Percentiles rank a stretch among this genome's conserved stretches.
phyloP scores from a whole-genome alignment of 2,329 filamentous ascomycete genomes.

The Tothia fuscella region DNA sequence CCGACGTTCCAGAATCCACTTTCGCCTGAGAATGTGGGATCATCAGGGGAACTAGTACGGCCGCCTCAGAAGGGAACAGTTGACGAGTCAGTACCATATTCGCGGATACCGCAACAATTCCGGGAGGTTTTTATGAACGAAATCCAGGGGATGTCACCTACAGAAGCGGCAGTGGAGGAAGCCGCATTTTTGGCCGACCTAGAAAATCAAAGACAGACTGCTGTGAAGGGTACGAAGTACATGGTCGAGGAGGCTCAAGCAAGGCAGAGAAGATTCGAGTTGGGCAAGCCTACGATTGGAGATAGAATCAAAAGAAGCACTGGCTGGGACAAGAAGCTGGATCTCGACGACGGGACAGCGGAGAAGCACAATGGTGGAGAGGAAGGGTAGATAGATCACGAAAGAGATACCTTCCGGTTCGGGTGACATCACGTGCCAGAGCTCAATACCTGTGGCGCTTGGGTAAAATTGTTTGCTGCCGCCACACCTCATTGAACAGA shows the following conservation, averaged over 20 bases:
- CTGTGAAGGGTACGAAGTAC: slow-evolving; percentile 1
- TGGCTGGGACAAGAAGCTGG: slow-evolving; percentile 7
- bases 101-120: neutral
- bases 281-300: slow-evolving; percentile 6
- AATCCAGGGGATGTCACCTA: slow-evolving; percentile 5
- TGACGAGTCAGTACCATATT: neutral
- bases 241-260: slow-evolving; percentile 1
- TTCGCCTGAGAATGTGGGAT: slow-evolving; percentile 13
- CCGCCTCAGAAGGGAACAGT: neutral
- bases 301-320: slow-evolving; percentile 9
- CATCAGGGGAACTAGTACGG: neutral
- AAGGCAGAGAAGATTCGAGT: slow-evolving; percentile 1
- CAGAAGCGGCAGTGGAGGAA: slow-evolving; percentile 7
- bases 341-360: no score
- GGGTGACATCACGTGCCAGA: no score
- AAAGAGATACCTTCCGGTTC: no score
- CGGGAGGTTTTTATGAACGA: neutral
- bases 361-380: no score
- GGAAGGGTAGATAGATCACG: no score
- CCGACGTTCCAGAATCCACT: slow-evolving; percentile 51
- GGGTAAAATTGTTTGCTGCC: no score
- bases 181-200: slow-evolving; percentile 8
- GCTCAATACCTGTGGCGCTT: no score
- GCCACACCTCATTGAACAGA: no score
- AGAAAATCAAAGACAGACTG: neutral